Conservation (phyloP, 306 rosid genomes). For the Medicago arabica region DNA sequence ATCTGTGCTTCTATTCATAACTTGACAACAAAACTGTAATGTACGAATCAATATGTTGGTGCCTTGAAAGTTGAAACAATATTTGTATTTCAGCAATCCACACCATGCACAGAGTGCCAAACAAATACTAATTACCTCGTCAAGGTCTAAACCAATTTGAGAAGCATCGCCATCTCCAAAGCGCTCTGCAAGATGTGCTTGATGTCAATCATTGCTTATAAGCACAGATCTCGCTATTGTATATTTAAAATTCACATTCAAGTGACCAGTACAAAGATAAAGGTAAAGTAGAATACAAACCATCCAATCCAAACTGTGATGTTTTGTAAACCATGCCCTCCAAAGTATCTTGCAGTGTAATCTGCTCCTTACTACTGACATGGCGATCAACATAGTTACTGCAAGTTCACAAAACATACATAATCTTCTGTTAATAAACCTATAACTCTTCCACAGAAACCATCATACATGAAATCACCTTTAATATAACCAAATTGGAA, state of each 20-base stretch:
- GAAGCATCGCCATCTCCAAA: constrained; percentile 99
- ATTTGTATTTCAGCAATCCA: constrained; percentile 8
- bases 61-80: constrained; percentile 28
- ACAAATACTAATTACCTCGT: constrained; percentile 70
- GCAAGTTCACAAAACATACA: constrained; percentile 58
- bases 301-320: constrained; percentile 98
- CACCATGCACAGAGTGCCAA: constrained; percentile 15
- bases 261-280: constrained; percentile 16
- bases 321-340: constrained; percentile 92
- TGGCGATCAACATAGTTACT: constrained; percentile 97
- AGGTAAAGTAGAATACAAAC: constrained; percentile 54
- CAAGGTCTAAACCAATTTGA: constrained; percentile 97
- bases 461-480: constrained; percentile 29
- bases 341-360: constrained; percentile 94
- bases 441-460: constrained; percentile 39
- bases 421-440: constrained; percentile 44
- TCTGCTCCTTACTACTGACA: constrained; percentile 92
- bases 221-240: constrained; percentile 20
- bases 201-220: constrained; percentile 37
- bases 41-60: constrained; percentile 22
- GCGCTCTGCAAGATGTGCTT: constrained; percentile 70
- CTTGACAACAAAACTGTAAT: constrained; percentile 4
- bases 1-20: constrained; percentile 33
- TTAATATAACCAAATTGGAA: background rate
- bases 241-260: constrained; percentile 27